Conservation (phyloP, 2,329 filamentous ascomycete genomes). For the Fusarium pilosicola region DNA sequence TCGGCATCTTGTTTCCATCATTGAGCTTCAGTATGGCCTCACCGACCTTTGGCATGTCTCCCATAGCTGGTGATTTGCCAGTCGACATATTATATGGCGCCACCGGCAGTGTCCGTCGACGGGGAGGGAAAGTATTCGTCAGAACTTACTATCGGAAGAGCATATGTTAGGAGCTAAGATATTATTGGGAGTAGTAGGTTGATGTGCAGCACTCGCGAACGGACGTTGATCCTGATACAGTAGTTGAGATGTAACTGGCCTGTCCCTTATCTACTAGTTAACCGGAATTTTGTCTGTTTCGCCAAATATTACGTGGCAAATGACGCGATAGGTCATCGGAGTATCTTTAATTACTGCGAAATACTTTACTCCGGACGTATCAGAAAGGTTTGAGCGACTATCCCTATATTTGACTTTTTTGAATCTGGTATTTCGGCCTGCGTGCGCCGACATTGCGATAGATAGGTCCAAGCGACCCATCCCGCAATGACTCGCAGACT, state of each 20-base stretch:
- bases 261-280: background rate
- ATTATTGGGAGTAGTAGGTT: too few species aligned
- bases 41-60: background rate
- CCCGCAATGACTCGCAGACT: too few species aligned
- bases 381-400: background rate
- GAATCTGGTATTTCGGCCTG: background rate
- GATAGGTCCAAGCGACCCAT: too few species aligned
- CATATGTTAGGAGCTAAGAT: background rate
- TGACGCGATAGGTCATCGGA: background rate
- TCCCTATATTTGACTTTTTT: background rate
- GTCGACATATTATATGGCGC: background rate
- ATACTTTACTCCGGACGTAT: background rate
- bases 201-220: background rate
- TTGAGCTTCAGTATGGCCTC: background rate
- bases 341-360: background rate
- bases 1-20: background rate
- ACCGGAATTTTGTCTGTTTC: background rate
- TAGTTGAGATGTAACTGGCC: background rate
- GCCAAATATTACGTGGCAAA: background rate
- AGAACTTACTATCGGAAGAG: background rate
- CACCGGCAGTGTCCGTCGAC: background rate
- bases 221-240: background rate
- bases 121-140: background rate
- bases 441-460: too few species aligned
- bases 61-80: background rate